Evolutionary conservation across 2,329 filamentous ascomycete species (phyloP).

Genomic region (Geosmithia flava): DNA sequence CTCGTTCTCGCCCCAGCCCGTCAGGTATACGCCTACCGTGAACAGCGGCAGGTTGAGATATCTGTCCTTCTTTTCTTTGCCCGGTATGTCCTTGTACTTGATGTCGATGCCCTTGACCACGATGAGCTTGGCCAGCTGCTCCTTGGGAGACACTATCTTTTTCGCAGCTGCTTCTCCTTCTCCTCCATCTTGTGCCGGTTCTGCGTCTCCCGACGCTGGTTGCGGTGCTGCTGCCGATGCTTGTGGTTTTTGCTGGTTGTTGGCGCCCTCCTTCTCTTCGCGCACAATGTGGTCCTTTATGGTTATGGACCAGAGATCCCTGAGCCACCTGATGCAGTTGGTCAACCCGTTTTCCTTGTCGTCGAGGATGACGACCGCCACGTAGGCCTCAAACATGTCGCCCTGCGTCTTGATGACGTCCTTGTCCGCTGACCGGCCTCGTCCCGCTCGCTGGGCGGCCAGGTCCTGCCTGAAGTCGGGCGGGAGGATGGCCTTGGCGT

Average conservation of each 20-base stretch:
- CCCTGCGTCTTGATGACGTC: slow-evolving; percentile 61
- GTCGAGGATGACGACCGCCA: slow-evolving; percentile 59
- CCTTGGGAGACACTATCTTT: slow-evolving; percentile 11
- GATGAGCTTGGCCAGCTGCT: slow-evolving; percentile 23
- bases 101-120: slow-evolving; percentile 45
- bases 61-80: slow-evolving; percentile 38
- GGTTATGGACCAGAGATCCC: slow-evolving; percentile 57
- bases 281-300: slow-evolving; percentile 40
- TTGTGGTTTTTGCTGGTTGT: background rate
- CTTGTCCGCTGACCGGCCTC: slow-evolving; percentile 25
- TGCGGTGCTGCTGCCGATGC: background rate
- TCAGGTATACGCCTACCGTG: slow-evolving; percentile 51
- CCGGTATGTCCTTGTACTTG: slow-evolving; percentile 44
- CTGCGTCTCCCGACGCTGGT: background rate
- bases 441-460: slow-evolving; percentile 6
- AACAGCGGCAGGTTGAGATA: slow-evolving; percentile 42
- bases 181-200: background rate
- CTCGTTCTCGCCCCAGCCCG: slow-evolving; percentile 55
- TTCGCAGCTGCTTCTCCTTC: background rate
- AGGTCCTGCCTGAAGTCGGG: slow-evolving; percentile 20
- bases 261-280: slow-evolving; percentile 18
- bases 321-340: slow-evolving; percentile 58
- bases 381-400: slow-evolving; percentile 85
- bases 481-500: slow-evolving; percentile 48
- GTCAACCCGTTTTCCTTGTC: slow-evolving; percentile 49